Base-by-base conservation (phyloP, 2,329 filamentous ascomycete species). In the Aureobasidium sp. region DNA sequence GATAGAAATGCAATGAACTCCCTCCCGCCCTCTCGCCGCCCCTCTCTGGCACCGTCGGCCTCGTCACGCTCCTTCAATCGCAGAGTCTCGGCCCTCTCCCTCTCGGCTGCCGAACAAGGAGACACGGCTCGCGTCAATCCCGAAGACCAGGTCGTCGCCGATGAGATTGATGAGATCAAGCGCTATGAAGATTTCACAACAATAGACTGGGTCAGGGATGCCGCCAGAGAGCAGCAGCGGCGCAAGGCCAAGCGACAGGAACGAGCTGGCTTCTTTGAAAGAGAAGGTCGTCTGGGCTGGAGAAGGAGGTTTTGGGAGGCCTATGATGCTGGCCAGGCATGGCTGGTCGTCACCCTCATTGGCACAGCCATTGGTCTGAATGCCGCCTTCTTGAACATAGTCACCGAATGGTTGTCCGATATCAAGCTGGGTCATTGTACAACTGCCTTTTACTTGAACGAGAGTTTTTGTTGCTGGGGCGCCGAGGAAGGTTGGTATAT, bases 131-230 rank as follows among this genome's bases (percentile, higher is more conserved):
- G 76, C 62, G 76, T 78, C 51, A 75, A 78, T 11, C 79, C 78
- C 29, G 84, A 80, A 60, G 84, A 89, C 68, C 83, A 86, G 63
- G 84, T 87, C 64, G 90, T 95, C 66, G 88, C 91, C 63, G 92
- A 97, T 70, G 94, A 99, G 77, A 96, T 99, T 70, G 92, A 89
- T 27, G 88, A 96, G 78, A 97, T 99, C 72, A 96, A 96, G 77
- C 84, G 93, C 77, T 99, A 99, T 76, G 94, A 84, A 82, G 94
- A 99, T 75, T 99, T 99, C 72, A 96, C 92, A 6, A 99, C 94
- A 0, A 94, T 94, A 82, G 94, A 99, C 75, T 99, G 94, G 94
- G 93, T 99, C 0, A 93, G 99, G 73, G 94, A 99, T 81, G 92
- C 93, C 11, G 88, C 91, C 35, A 87, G 92, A 65, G 94, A 96